Percentiles rank a stretch among this genome's conserved stretches.
Conservation (phyloP, 257 asterid species). For the Leptodermis oblonga region DNA sequence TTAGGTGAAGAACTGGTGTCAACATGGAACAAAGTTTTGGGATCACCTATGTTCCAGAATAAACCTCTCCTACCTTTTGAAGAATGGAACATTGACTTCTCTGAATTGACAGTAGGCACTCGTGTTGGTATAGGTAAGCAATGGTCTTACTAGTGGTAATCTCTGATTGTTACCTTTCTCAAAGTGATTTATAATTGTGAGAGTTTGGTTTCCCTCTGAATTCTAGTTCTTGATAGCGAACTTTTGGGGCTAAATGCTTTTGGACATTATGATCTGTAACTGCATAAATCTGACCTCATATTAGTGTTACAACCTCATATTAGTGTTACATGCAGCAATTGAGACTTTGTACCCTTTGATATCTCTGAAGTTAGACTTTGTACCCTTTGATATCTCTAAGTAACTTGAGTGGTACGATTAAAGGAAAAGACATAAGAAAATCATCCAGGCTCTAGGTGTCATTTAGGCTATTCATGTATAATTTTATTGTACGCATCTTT, state of each 20-base stretch:
- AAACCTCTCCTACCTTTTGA: slow-evolving; percentile 78
- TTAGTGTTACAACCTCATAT: background rate
- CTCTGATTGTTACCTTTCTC: background rate
- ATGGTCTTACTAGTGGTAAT: slow-evolving; percentile 4
- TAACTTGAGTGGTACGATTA: background rate
- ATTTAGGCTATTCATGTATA: background rate
- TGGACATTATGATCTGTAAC: background rate
- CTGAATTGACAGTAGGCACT: slow-evolving; percentile 85
- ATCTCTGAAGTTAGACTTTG: background rate
- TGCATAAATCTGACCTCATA: background rate
- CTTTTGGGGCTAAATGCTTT: background rate
- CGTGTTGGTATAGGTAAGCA: slow-evolving; percentile 95
- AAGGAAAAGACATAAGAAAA: background rate
- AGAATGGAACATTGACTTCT: slow-evolving; percentile 93
- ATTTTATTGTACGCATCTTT: background rate
- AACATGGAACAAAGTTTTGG: slow-evolving; percentile 85
- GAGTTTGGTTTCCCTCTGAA: background rate
- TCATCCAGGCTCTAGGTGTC: background rate
- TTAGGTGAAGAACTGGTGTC: slow-evolving; percentile 60
- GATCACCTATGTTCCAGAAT: slow-evolving; percentile 69
- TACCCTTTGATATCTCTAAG: background rate
- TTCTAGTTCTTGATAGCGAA: background rate
- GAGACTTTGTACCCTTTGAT: background rate
- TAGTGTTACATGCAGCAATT: background rate
- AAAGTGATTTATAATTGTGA: background rate